A percentile compares a stretch with the other conserved stretches of the same genome.
Conservation (phyloP, 139 green algal genomes). For the Edaphochlamys debaryana region DNA sequence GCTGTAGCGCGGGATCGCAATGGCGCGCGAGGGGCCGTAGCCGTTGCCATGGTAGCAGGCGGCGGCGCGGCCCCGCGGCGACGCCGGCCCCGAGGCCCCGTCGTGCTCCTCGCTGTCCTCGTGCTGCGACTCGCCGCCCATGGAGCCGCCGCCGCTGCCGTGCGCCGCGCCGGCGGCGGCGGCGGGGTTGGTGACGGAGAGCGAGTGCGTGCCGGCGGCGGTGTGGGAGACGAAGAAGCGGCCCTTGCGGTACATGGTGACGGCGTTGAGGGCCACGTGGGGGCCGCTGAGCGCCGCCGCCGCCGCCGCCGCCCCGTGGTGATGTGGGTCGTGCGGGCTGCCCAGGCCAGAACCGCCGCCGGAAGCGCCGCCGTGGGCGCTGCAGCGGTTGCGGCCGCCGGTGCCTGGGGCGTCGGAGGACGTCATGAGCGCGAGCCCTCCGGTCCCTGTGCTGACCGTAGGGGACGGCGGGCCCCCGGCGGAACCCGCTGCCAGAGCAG, state of each 20-base stretch:
- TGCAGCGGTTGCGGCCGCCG: background rate
- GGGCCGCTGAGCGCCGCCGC: background rate
- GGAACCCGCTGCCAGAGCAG: too few relatives aligned
- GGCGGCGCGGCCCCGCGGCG: background rate
- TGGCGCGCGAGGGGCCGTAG: too few relatives aligned
- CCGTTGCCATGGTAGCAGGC: too few relatives aligned
- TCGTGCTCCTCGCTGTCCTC: conserved; percentile 23
- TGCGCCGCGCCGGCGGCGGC: background rate
- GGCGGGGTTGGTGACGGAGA: conserved; percentile 15
- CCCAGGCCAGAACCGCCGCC: background rate
- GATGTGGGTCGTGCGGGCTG: background rate
- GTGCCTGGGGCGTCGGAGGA: background rate
- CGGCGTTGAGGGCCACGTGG: conserved; percentile 19
- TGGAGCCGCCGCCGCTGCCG: background rate
- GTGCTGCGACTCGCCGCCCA: background rate
- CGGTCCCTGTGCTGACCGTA: background rate
- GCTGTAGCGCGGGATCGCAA: too few relatives aligned
- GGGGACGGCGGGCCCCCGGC: background rate
- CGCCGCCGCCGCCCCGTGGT: background rate
- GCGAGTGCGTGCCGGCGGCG: background rate
- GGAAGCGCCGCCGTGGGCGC: background rate
- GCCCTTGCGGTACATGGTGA: conserved; percentile 41
- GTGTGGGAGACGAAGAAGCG: conserved; percentile 28
- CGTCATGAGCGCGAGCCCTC: too few relatives aligned
- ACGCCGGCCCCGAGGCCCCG: conserved; percentile 2